Percentiles rank a stretch among this genome's conserved stretches.
phyloP scores from a whole-genome alignment of 2,329 filamentous ascomycete species.

The Pseudocercospora crystallina region DNA sequence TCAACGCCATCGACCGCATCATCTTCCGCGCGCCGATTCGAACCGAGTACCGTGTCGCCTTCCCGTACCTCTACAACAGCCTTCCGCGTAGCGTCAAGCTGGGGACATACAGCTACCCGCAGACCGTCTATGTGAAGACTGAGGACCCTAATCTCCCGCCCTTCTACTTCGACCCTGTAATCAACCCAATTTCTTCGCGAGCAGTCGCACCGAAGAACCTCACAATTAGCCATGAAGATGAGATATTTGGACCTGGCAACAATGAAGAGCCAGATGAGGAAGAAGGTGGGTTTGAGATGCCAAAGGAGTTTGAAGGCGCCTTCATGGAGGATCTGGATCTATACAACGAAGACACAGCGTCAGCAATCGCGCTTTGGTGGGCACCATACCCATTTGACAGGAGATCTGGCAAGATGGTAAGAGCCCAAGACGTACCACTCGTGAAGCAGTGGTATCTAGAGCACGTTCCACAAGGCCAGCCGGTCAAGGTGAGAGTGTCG shows the following conservation, averaged over 20 bases:
- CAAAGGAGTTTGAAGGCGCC: conserved; percentile 69
- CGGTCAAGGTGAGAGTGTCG: conserved; percentile 95
- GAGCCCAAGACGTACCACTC: conserved; percentile 92
- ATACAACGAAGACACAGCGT: conserved; percentile 83
- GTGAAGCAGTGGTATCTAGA: conserved; percentile 99
- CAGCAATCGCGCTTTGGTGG: conserved; percentile 96
- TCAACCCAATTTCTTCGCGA: conserved; percentile 95
- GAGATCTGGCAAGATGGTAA: conserved; percentile 90
- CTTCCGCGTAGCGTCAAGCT: conserved; percentile 90
- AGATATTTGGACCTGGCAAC: conserved; percentile 80
- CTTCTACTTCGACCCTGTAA: conserved; percentile 96
- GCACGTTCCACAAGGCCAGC: conserved; percentile 85
- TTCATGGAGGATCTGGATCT: conserved; percentile 89
- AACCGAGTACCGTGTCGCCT: conserved; percentile 93
- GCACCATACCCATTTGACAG: conserved; percentile 94
- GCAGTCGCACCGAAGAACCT: conserved; percentile 93
- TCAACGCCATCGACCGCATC: conserved; percentile 98
- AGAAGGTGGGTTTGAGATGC: conserved; percentile 67
- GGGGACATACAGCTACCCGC: conserved; percentile 90
- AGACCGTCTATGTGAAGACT: conserved; percentile 83
- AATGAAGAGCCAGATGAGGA: conserved; percentile 71
- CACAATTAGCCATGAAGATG: conserved; percentile 87
- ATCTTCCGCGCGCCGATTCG: conserved; percentile 95
- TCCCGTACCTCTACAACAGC: conserved; percentile 94
- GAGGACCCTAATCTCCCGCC: conserved; percentile 88